phyloP scores from a whole-genome alignment of 345 rosid genomes.

The Gossypium turneri region DNA sequence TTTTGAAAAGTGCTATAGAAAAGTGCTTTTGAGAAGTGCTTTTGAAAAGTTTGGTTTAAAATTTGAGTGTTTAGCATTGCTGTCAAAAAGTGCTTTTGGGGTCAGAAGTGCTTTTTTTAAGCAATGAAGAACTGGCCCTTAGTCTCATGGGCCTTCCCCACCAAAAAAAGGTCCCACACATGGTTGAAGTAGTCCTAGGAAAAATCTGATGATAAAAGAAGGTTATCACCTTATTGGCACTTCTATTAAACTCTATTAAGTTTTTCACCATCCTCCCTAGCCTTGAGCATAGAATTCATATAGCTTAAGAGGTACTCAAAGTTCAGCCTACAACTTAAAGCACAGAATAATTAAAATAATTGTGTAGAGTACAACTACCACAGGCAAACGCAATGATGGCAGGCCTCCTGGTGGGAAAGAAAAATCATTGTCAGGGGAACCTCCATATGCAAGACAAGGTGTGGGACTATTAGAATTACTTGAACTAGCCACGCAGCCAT shows the following conservation, averaged over 20 bases:
- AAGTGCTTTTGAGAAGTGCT: too few species aligned
- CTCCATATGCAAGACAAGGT: slow-evolving; percentile 52
- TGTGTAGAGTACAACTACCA: slow-evolving; percentile 68
- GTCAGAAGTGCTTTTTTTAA: too few species aligned
- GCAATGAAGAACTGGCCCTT: too few species aligned
- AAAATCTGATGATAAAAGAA: background rate
- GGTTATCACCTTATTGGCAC: background rate
- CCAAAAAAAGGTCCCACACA: slow-evolving; percentile 4
- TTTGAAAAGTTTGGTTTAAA: too few species aligned
- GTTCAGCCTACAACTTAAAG: slow-evolving; percentile 16
- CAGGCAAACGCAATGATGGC: slow-evolving; percentile 70
- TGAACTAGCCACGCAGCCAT: slow-evolving; percentile 41
- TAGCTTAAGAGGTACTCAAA: background rate
- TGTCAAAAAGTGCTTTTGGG: too few species aligned
- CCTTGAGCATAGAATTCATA: background rate
- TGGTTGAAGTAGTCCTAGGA: slow-evolving; percentile 5
- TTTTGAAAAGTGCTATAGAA: too few species aligned
- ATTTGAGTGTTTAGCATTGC: too few species aligned
- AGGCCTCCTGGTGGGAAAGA: slow-evolving; percentile 59
- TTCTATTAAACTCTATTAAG: background rate
- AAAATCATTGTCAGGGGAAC: slow-evolving; percentile 44
- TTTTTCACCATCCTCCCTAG: background rate
- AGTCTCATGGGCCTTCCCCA: background rate
- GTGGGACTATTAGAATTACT: slow-evolving; percentile 35
- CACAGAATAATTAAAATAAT: slow-evolving; percentile 13